Evolutionary conservation across 495 filamentous ascomycete species (phyloP), one percentile per base, ranked within the genome.

Genomic region (Lasiosphaeria ovina): DNA sequence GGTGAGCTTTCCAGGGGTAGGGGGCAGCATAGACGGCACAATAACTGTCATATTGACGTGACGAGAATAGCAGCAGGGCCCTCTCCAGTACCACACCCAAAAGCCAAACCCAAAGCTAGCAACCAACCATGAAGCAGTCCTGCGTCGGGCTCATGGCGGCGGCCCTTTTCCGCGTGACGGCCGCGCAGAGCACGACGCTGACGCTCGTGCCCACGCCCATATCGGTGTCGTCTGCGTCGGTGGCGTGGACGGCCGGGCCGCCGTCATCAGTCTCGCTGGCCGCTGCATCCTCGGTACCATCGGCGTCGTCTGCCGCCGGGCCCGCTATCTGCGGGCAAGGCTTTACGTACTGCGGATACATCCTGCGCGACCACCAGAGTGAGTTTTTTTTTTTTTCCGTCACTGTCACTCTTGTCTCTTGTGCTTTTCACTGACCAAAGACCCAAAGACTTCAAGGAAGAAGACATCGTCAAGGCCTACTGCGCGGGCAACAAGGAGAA

Each of bases 291-390:
- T 59, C 57, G 11, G 40, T 9, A 33, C 45, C 56, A 60, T 64
- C 24, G 61, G 54, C 54, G 59, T 61, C 17, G 16, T 42, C 57
- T 11, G 60, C 52, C 14, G 57, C 60, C 14, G 7, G 51, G 24
- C 7, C 11, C 12, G 66, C 75, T 6, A 71, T 74, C 1, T 78
- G 76, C 48, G 74, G 74, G 34, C 71, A 72, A 50, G 76, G 76
- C 1, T 78, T 74, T 48, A 78, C 76, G 3, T 78, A 78, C 57
- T 78, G 76, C 59, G 76, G 76, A 0, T 78, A 77, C 59, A 77
- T 76, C 65, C 67, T 78, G 3, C 64, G 70, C 1, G 69, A 69
- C 36, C 70, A 72, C 12, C 75, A 78, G 32, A 75, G 76, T 77
- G 59, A 4, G 66, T 59, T 6, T 53, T 47, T 34, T 33, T 9